Evolutionary conservation across 805 yeast species (phyloP), one percentile per base, ranked within the genome.

Genomic region (Dipodascus geniculatus): DNA sequence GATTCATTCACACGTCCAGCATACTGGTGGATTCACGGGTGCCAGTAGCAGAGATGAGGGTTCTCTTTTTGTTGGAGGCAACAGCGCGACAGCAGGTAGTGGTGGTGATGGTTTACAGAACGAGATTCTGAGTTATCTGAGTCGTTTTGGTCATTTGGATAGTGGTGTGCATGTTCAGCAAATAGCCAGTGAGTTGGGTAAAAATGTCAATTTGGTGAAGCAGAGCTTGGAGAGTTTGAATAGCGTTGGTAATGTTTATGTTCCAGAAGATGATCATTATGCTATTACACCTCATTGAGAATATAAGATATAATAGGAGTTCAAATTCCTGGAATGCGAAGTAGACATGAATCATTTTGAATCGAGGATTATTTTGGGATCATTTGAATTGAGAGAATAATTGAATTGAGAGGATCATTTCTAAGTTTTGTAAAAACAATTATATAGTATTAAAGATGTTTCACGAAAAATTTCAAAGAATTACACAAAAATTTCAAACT

Each of bases 201-300:
- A 38, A 38, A 17, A 38, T 38, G 44, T 38, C 19, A 38, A 38
- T 38, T 14, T 38, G 20, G 44, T 38, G 11, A 38, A 38, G 14
- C 44, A 38, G 14, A 38, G 20, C 20, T 17, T 38, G 20, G 44
- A 38, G 19, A 38, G 44, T 38, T 38, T 38, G 44, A 38, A 38
- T 38, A 38, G 44, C 14, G 44, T 38, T 14, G 44, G 44, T 38
- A 38, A 38, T 38, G 44, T 38, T 17, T 38, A 38, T 38, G 44
- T 38, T 38, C 44, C 44, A 6, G 44, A 38, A 38, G 44, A 38
- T 38, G 44, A 38, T 38, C 44, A 38, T 38, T 38, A 38, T 38
- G 44, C 44, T 17, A 38, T 38, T 38, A 38, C 44, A 6, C 44
- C 44, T 38, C 44, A 38, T 14, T 38, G 14, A 38, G 33, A 28